These are phyloP conservation scores for Colletotrichum tabaci DNA, from an alignment of 2,329 filamentous ascomycete species.

Conservation along the genomic window DNA sequence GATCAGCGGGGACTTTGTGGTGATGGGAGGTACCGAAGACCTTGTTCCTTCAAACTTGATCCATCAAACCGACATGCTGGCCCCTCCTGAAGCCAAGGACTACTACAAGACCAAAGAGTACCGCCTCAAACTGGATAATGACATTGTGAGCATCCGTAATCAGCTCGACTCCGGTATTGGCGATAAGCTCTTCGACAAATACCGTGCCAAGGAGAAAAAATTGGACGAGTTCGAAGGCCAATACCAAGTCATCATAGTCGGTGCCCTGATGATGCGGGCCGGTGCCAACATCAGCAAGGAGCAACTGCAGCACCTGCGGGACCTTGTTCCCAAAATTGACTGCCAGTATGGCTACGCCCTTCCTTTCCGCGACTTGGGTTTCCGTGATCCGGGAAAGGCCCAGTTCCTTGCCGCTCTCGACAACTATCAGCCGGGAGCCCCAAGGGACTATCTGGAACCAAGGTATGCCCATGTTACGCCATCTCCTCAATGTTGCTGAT, in stretches of 20 bases:
- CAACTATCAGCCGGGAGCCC: constrained; percentile 43
- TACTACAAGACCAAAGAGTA: not conserved
- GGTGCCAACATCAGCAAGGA: constrained; percentile 45
- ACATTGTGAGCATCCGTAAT: not conserved
- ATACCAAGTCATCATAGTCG: constrained; percentile 44
- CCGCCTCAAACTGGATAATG: not conserved
- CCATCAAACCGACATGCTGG: constrained; percentile 11
- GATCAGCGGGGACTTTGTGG: not conserved
- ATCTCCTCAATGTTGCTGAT: not conserved
- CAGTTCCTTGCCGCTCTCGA: constrained; percentile 46
- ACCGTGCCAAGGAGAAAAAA: constrained; percentile 14
- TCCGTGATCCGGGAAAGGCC: constrained; percentile 42
- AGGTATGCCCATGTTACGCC: constrained; percentile 12
- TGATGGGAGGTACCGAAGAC: not conserved
- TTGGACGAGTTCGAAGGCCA: not conserved
- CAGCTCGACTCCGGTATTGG: constrained; percentile 3
- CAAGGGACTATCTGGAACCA: constrained; percentile 42
- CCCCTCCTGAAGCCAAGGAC: not conserved
- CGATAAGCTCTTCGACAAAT: constrained; percentile 8
- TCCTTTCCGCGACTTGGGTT: constrained; percentile 32
- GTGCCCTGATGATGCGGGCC: constrained; percentile 46
- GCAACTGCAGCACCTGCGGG: constrained; percentile 43
- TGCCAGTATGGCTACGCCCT: constrained; percentile 15
- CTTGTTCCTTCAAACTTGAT: not conserved
- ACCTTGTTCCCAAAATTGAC: constrained; percentile 35